phyloP scores from a whole-genome alignment of 495 filamentous ascomycete species.

The Lichina pygmaea region DNA sequence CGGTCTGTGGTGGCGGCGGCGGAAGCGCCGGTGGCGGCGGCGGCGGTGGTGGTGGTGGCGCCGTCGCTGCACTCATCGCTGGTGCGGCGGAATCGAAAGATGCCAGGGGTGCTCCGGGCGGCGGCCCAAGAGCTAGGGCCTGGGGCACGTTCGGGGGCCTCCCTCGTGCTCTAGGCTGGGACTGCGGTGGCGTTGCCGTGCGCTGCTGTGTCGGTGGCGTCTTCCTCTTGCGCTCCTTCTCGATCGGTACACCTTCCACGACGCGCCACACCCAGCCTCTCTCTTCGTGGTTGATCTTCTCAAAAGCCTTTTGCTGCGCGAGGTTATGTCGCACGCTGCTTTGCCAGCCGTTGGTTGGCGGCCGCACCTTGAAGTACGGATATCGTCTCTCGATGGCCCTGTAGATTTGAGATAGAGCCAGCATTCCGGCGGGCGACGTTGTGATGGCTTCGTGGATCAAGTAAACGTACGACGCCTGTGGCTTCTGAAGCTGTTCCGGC shows the following conservation, averaged over 20 bases:
- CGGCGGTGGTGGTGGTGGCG: neutral
- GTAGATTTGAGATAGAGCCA: constrained; percentile 87
- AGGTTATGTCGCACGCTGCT: constrained; percentile 93
- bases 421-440: constrained; percentile 34
- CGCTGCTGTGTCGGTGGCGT: constrained; percentile 18
- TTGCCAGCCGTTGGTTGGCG: constrained; percentile 73
- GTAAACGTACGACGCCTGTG: constrained; percentile 62
- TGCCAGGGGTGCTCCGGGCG: no score
- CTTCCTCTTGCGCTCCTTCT: constrained; percentile 40
- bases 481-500: constrained; percentile 63
- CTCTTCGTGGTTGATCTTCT: constrained; percentile 50
- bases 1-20: neutral
- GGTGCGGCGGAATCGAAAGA: no score
- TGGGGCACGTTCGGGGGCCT: no score
- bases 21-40: neutral
- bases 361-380: constrained; percentile 68
- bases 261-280: constrained; percentile 48
- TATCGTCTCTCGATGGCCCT: constrained; percentile 65
- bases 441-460: constrained; percentile 76
- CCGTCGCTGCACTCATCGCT: no score
- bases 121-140: no score
- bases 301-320: constrained; percentile 65
- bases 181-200: constrained; percentile 5
- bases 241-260: constrained; percentile 32
- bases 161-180: no score